Evolutionary conservation across 495 filamentous ascomycete species (phyloP).

Genomic region (Bryoglossum gracile): DNA sequence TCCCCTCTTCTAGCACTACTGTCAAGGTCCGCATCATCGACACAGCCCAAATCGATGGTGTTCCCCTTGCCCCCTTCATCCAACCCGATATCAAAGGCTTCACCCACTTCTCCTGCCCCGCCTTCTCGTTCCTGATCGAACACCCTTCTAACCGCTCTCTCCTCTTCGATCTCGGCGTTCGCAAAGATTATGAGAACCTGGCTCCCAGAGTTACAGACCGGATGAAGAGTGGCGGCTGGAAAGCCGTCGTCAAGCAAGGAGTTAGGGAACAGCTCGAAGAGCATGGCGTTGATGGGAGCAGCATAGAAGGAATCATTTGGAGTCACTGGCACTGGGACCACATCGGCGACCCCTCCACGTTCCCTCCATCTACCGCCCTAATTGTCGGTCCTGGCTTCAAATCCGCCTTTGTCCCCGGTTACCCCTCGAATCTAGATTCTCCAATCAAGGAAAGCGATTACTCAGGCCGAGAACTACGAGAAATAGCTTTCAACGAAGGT

Average conservation of each 20-base stretch:
- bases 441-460: conserved; percentile 34
- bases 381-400: conserved; percentile 51
- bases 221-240: conserved; percentile 26
- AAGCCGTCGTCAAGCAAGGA: conserved; percentile 32
- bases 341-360: conserved; percentile 42
- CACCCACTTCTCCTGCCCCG: conserved; percentile 32
- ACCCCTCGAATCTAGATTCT: conserved; percentile 35
- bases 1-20: conserved; percentile 38
- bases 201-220: conserved; percentile 32
- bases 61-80: conserved; percentile 30
- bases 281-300: conserved; percentile 32
- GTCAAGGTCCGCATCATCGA: conserved; percentile 52
- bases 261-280: conserved; percentile 37
- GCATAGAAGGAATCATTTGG: conserved; percentile 53
- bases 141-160: conserved; percentile 34
- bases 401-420: conserved; percentile 35
- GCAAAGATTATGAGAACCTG: conserved; percentile 39
- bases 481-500: conserved; percentile 30
- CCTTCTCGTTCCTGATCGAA: conserved; percentile 45
- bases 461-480: conserved; percentile 30
- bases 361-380: conserved; percentile 40
- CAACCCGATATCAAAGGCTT: conserved; percentile 37
- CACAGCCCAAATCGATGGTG: conserved; percentile 34
- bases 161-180: conserved; percentile 49
- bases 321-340: conserved; percentile 58